phyloP scores from a whole-genome alignment of 371 early-diverging fungal genomes.

The Batkoa obscura region DNA sequence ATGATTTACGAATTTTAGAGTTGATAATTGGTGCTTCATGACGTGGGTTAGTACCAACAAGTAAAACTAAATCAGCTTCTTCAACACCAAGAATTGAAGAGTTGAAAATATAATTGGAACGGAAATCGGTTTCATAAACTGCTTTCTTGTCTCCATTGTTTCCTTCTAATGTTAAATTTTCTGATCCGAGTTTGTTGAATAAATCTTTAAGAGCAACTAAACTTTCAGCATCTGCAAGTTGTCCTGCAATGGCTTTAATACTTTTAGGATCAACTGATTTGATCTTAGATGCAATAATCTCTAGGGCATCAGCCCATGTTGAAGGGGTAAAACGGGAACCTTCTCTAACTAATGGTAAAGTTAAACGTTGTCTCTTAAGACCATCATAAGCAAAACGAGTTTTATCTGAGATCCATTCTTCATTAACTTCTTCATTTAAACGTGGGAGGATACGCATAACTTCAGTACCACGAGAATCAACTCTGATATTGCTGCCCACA shows the following conservation, averaged over 20 bases:
- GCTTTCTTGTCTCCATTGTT: constrained; percentile 28
- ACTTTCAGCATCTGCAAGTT: constrained; percentile 73
- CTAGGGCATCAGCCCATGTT: constrained; percentile 76
- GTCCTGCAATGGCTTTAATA: constrained; percentile 82
- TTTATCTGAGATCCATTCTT: constrained; percentile 98
- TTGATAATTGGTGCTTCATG: constrained; percentile 92
- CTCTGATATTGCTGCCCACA: constrained; percentile 82
- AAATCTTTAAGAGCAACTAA: constrained; percentile 68
- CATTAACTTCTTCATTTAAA: constrained; percentile 89
- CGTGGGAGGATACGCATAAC: constrained; percentile 91
- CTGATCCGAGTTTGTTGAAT: constrained; percentile 67
- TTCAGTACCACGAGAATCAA: constrained; percentile 90
- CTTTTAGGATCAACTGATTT: constrained; percentile 26
- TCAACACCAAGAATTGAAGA: constrained; percentile 71
- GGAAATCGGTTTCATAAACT: constrained; percentile 55
- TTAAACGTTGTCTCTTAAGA: constrained; percentile 83
- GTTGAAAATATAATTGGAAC: constrained; percentile 79
- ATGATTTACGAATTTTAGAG: constrained; percentile 87
- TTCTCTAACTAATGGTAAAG: constrained; percentile 69
- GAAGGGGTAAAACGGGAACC: constrained; percentile 67
- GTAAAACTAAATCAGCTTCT: constrained; percentile 75
- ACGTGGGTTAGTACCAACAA: constrained; percentile 90
- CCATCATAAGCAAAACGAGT: constrained; percentile 91
- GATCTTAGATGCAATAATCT: constrained; percentile 44
- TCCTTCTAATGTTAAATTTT: constrained; percentile 63